These are phyloP conservation scores for Sphaerosporella brunnea DNA, from an alignment of 495 filamentous ascomycete species.

Conservation along the genomic window DNA sequence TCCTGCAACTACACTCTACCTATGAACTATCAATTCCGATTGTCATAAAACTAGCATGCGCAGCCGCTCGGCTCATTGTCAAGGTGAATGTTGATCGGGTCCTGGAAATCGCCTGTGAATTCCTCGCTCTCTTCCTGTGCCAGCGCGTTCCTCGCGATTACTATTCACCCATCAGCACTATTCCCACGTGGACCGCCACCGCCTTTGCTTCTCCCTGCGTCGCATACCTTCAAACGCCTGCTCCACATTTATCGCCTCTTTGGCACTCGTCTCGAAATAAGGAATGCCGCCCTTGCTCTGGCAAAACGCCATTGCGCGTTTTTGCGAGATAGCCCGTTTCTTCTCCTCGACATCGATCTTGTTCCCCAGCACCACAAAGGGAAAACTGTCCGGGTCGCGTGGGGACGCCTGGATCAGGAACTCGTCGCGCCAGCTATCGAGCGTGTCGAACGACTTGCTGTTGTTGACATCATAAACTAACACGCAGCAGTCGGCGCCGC, in stretches of 20 bases:
- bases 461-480: conserved; percentile 97
- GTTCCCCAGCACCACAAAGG: conserved; percentile 88
- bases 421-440: conserved; percentile 96
- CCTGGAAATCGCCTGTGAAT: conserved; percentile 77
- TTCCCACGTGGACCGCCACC: too few species aligned
- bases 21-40: too few species aligned
- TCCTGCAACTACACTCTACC: too few species aligned
- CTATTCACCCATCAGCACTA: conserved; percentile 29
- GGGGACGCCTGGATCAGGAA: conserved; percentile 95
- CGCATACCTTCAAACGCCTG: conserved; percentile 80
- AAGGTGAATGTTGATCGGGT: conserved; percentile 92
- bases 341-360: conserved; percentile 97
- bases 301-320: conserved; percentile 90
- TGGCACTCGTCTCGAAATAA: conserved; percentile 96
- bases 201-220: too few species aligned
- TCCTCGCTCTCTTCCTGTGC: conserved; percentile 94
- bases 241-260: conserved; percentile 94
- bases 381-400: conserved; percentile 89
- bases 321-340: conserved; percentile 78
- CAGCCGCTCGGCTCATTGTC: conserved; percentile 83
- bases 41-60: conserved; percentile 68
- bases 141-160: conserved; percentile 86
- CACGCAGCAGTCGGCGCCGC: conserved; percentile 95
- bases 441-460: conserved; percentile 91
- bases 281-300: conserved; percentile 91